Conservation (phyloP, 805 yeast species). For the Candida maris region DNA sequence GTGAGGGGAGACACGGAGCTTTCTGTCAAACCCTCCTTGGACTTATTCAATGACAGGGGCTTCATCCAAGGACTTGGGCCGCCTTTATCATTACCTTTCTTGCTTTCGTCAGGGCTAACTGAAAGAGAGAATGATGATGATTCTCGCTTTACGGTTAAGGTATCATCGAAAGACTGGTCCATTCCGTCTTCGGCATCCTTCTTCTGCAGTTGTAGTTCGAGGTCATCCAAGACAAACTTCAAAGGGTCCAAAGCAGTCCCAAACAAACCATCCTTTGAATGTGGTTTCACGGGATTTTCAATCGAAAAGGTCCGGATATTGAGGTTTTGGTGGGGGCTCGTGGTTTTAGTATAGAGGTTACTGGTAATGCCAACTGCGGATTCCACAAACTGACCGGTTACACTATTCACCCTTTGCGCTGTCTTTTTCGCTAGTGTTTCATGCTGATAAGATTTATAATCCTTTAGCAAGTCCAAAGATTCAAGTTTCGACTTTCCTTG, state of each 20-base stretch:
- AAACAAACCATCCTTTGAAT: conserved; percentile 32
- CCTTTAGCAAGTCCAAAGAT: conserved; percentile 34
- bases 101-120: too few species aligned
- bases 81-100: too few species aligned
- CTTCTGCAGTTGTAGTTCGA: too few species aligned
- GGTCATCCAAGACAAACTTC: conserved; percentile 16
- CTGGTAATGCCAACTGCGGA: conserved; percentile 29
- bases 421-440: conserved; percentile 35
- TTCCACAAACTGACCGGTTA: conserved; percentile 27
- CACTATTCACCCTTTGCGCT: conserved; percentile 18
- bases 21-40: conserved; percentile 5
- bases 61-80: conserved; percentile 20
- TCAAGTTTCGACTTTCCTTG: conserved; percentile 38
- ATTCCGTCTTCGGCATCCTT: too few species aligned
- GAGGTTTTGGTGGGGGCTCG: conserved; percentile 30
- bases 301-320: conserved; percentile 23
- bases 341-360: conserved; percentile 30
- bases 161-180: too few species aligned
- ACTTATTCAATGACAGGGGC: conserved; percentile 21
- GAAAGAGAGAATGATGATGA: too few species aligned
- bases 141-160: too few species aligned
- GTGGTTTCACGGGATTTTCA: conserved; percentile 35
- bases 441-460: conserved; percentile 35
- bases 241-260: conserved; percentile 29
- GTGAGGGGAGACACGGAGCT: too few species aligned